Evolutionary conservation across 306 rosid species (phyloP), one percentile per base, ranked within the genome.

Genomic region (Parietaria judaica): DNA sequence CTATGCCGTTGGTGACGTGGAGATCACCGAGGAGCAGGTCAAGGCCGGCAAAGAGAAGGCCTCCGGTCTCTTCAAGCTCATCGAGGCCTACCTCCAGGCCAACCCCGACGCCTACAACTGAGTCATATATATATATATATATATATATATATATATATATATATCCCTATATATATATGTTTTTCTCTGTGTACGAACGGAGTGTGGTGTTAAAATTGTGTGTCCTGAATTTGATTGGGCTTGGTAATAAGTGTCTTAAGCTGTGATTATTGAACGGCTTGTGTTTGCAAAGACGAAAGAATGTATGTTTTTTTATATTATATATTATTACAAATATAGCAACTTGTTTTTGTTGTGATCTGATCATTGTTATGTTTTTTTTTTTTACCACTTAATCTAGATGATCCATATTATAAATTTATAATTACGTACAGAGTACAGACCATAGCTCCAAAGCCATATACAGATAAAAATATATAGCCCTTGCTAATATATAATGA

Each of bases 71-170:
- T 37, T 66, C 60, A 79, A 79, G 76, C 71, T 76, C n/a, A 3
- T 72, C 35, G 80, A 76, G 68, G 35, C 3, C 45, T 79, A 65
- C 55, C 55, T 76, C 64, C 11, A 56, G 53, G 74, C 69, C 10
- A 51, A 79, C 70, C 76, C 82, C 3, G 36, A 46, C 46, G 63
- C 65, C 36, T 78, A 72, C 77, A 59, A 70, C 68, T 70, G 63
- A 74, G 16, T 34, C 5, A 12, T 49, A 49, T 49, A 7, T 49
- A 49, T 1, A 49, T 7, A 49, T 1, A 4, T 49, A 49, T 49
- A 41, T 41, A 8, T 23, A 23, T 23, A 23, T 23, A 49, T 7
- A 49, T 1, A 4, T 49, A 49, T 49, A 41, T 41, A 8, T 23
- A 23, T 23, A 23, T 23, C n/a, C n/a, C n/a, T n/a, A n/a, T n/a